phyloP scores from a whole-genome alignment of 2,329 filamentous ascomycete genomes.

The Verticillium dahliae region DNA sequence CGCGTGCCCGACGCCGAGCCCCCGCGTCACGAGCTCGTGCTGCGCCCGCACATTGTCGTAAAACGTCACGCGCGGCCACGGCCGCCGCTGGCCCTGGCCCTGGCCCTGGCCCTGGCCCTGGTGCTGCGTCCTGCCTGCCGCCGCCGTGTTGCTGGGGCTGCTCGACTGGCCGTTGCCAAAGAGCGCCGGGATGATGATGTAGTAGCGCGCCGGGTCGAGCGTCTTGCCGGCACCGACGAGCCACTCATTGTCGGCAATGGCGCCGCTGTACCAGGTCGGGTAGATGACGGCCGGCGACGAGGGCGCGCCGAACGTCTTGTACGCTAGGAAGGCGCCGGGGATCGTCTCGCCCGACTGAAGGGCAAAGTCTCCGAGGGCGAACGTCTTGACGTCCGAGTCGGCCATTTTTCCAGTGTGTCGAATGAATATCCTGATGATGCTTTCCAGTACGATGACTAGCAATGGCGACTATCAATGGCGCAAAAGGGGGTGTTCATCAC shows the following conservation, averaged over 20 bases:
- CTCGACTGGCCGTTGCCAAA: conserved; percentile 48
- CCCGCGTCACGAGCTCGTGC: conserved; percentile 30
- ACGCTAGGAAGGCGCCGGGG: conserved; percentile 62
- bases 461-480: too few species aligned
- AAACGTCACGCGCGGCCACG: conserved; percentile 38
- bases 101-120: too few species aligned
- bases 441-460: too few species aligned
- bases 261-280: conserved; percentile 62
- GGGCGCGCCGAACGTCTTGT: conserved; percentile 66
- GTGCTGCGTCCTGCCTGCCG: too few species aligned
- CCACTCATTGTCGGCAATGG: conserved; percentile 69
- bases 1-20: conserved; percentile 33
- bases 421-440: too few species aligned
- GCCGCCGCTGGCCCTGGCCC: not conserved
- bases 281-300: conserved; percentile 64
- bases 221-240: conserved; percentile 60
- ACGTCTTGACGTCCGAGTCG: conserved; percentile 29
- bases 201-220: conserved; percentile 49
- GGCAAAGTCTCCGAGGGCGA: conserved; percentile 57
- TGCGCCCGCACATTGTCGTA: conserved; percentile 47
- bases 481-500: too few species aligned
- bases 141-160: conserved; percentile 40
- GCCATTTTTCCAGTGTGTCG: too few species aligned
- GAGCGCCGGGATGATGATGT: conserved; percentile 42
- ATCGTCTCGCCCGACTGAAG: conserved; percentile 60